phyloP scores from a whole-genome alignment of 1,139 yeast genomes.

The Hansenula sp. region DNA sequence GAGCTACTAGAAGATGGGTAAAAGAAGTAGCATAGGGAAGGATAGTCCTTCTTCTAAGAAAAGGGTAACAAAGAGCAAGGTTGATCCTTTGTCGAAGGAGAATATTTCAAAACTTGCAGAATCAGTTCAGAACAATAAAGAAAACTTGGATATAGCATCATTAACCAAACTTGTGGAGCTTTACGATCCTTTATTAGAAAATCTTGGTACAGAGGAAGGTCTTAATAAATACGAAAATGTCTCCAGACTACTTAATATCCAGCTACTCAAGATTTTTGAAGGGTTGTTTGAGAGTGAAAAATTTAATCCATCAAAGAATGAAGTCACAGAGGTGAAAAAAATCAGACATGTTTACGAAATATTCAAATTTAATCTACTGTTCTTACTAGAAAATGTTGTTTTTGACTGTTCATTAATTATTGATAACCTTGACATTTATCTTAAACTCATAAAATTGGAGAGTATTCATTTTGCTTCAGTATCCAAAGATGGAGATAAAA shows the following conservation, averaged over 20 bases:
- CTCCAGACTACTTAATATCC: slow-evolving; percentile 48
- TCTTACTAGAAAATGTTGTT: slow-evolving; percentile 34
- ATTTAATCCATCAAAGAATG: slow-evolving; percentile 37
- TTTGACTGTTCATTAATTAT: slow-evolving; percentile 36
- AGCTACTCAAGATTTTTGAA: slow-evolving; percentile 54
- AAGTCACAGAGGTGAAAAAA: slow-evolving; percentile 55
- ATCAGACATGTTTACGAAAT: slow-evolving; percentile 51
- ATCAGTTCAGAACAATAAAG: background rate
- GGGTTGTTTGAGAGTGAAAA: slow-evolving; percentile 46
- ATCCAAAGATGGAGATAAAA: slow-evolving; percentile 37
- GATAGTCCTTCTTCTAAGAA: slow-evolving; percentile 5
- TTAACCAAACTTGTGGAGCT: slow-evolving; percentile 9
- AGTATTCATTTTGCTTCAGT: slow-evolving; percentile 40
- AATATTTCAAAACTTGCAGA: slow-evolving; percentile 6
- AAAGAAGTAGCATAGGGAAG: slow-evolving; percentile 7
- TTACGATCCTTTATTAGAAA: slow-evolving; percentile 16
- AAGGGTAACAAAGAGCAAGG: background rate
- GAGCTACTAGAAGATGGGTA: slow-evolving; percentile 11
- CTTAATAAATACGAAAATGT: slow-evolving; percentile 13
- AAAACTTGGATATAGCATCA: background rate
- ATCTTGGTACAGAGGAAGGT: slow-evolving; percentile 15
- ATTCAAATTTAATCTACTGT: slow-evolving; percentile 44
- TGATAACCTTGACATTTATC: slow-evolving; percentile 57
- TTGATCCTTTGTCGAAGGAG: slow-evolving; percentile 10
- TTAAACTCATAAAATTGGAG: slow-evolving; percentile 64